phyloP scores from a whole-genome alignment of 192 early-diverging fungal genomes.

The Backusella psychrophila region DNA sequence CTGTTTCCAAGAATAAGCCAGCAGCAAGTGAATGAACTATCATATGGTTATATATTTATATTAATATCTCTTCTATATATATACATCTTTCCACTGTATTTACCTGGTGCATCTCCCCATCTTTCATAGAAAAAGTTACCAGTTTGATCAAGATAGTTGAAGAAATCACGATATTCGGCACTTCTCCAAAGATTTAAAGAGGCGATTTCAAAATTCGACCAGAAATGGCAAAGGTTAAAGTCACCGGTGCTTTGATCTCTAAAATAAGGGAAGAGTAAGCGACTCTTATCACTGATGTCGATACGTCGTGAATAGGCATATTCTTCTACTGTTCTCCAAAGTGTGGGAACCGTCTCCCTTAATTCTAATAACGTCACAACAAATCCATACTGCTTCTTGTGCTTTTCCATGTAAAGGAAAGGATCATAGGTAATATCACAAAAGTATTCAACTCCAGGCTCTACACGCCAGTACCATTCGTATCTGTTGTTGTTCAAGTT shows the following conservation, averaged over 20 bases:
- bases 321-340: slow-evolving; percentile 48
- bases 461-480: slow-evolving; percentile 67
- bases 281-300: slow-evolving; percentile 15
- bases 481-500: slow-evolving; percentile 15
- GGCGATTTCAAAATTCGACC: slow-evolving; percentile 84
- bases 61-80: no score
- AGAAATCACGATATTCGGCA: slow-evolving; percentile 57
- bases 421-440: slow-evolving; percentile 68
- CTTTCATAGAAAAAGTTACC: slow-evolving; percentile 79
- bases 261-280: slow-evolving; percentile 36
- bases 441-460: slow-evolving; percentile 62
- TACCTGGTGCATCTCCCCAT: slow-evolving; percentile 78
- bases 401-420: slow-evolving; percentile 61
- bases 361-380: slow-evolving; percentile 56
- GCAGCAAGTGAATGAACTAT: slow-evolving; percentile 69
- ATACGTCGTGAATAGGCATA: slow-evolving; percentile 29
- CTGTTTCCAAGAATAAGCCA: slow-evolving; percentile 55
- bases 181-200: slow-evolving; percentile 59
- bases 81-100: no score
- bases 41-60: not conserved
- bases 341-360: slow-evolving; percentile 49
- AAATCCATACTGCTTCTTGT: slow-evolving; percentile 63
- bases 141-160: slow-evolving; percentile 61
- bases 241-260: slow-evolving; percentile 26
- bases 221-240: slow-evolving; percentile 76